phyloP scores from a whole-genome alignment of 352 stramenopile species.

The Globisporangium uncinulatum region DNA sequence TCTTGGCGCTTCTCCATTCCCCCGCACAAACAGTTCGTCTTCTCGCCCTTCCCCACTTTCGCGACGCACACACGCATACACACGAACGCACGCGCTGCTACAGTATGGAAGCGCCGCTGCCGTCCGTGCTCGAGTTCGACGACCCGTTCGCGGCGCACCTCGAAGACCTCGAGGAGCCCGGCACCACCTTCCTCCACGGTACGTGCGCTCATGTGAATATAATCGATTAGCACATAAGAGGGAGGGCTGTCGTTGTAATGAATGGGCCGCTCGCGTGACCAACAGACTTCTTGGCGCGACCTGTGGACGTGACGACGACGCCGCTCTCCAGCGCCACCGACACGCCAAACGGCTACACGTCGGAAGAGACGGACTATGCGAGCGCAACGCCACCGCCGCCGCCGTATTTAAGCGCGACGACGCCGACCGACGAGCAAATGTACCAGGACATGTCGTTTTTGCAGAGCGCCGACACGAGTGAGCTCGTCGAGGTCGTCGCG shows the following conservation, averaged over 20 bases:
- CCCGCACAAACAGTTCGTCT: neutral
- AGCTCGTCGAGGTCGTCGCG: slow-evolving; percentile 58
- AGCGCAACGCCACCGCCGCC: slow-evolving; percentile 23
- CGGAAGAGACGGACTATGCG: slow-evolving; percentile 82
- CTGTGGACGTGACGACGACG: slow-evolving; percentile 17
- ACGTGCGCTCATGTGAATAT: neutral
- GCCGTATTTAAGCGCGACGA: neutral
- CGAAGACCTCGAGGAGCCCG: slow-evolving; percentile 61
- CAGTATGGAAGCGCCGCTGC: slow-evolving; percentile 34
- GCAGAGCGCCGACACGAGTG: slow-evolving; percentile 43
- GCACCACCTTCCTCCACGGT: slow-evolving; percentile 66
- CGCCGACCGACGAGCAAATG: slow-evolving; percentile 60
- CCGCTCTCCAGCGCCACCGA: slow-evolving; percentile 20
- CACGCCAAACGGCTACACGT: slow-evolving; percentile 79
- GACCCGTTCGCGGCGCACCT: slow-evolving; percentile 66
- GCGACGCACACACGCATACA: neutral
- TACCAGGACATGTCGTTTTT: slow-evolving; percentile 76
- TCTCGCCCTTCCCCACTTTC: neutral
- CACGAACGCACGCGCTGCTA: neutral
- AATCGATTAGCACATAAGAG: neutral
- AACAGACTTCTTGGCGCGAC: slow-evolving; percentile 30
- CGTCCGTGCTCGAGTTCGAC: slow-evolving; percentile 59
- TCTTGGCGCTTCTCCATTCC: too few relatives aligned
- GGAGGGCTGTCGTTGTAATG: too few relatives aligned
- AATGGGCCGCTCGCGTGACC: too few relatives aligned